phyloP scores from a whole-genome alignment of 2,329 filamentous ascomycete genomes.

The Calonectria hongkongensis region DNA sequence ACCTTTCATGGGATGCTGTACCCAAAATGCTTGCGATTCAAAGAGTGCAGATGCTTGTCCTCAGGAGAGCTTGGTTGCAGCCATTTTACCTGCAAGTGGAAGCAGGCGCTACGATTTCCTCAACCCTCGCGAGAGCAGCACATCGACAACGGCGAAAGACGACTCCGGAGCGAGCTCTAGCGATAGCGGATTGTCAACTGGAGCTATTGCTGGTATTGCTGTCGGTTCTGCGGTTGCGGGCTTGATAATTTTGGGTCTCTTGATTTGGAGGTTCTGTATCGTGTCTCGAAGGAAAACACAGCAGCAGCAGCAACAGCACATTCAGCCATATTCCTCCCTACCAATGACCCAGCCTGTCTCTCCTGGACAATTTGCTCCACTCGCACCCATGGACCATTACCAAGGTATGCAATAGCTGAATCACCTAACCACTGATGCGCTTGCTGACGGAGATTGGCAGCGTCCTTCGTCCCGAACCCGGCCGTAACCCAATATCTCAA shows the following conservation, averaged over 20 bases:
- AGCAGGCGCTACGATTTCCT: not conserved
- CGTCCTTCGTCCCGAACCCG: not conserved
- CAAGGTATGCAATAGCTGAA: not conserved
- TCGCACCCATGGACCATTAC: not conserved
- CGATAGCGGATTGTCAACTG: not conserved
- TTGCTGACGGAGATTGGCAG: not conserved
- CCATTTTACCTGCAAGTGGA: not conserved
- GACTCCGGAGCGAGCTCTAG: not conserved
- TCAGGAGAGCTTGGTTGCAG: not conserved
- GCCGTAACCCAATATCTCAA: not conserved
- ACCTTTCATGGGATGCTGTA: not conserved
- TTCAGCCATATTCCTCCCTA: not conserved
- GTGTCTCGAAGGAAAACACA: not conserved
- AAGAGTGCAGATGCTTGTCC: not conserved
- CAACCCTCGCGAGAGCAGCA: not conserved
- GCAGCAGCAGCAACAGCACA: not conserved
- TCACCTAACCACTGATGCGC: not conserved
- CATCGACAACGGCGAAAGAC: not conserved
- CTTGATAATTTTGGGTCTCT: not conserved
- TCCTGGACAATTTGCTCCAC: not conserved
- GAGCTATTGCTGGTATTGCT: slow-evolving; percentile 5
- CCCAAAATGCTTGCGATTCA: not conserved
- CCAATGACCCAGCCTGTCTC: not conserved
- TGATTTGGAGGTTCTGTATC: slow-evolving; percentile 2
- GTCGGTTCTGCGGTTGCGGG: not conserved